Evolutionary conservation across 345 rosid species (phyloP).

Genomic region (Nephelium lappaceum): DNA sequence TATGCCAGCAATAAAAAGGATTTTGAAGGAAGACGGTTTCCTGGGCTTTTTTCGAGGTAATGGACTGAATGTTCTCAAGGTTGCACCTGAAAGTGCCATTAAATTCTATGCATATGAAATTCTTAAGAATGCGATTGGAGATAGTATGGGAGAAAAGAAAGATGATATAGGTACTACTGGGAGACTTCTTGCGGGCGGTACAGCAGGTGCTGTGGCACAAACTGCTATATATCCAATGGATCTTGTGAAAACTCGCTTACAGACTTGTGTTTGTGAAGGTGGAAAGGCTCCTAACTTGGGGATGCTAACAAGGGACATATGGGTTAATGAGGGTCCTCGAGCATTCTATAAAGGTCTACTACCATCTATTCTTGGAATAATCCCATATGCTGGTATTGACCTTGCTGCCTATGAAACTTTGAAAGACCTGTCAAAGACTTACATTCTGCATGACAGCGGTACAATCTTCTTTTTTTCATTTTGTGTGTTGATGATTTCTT

Average conservation of each 20-base stretch:
- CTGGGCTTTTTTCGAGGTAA: constrained; percentile 91
- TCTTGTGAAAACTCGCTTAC: constrained; percentile 94
- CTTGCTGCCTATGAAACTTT: constrained; percentile 93
- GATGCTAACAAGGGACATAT: constrained; percentile 71
- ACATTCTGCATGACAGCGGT: constrained; percentile 78
- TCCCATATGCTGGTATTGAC: constrained; percentile 95
- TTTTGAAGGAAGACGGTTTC: constrained; percentile 77
- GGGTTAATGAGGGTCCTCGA: constrained; percentile 88
- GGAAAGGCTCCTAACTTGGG: constrained; percentile 74
- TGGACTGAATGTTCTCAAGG: constrained; percentile 88
- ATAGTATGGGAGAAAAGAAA: constrained; percentile 47
- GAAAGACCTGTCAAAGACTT: constrained; percentile 80
- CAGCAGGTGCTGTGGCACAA: constrained; percentile 96
- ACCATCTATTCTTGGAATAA: constrained; percentile 91
- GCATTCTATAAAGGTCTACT: constrained; percentile 91
- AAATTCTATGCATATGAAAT: constrained; percentile 86
- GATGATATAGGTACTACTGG: constrained; percentile 71
- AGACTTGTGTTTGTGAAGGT: constrained; percentile 66
- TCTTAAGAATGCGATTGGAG: constrained; percentile 59
- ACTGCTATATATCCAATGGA: constrained; percentile 91
- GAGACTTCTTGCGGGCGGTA: constrained; percentile 89
- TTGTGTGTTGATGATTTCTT: background rate
- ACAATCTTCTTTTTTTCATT: constrained; percentile 15
- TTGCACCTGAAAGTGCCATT: constrained; percentile 97
- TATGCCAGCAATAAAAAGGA: constrained; percentile 68